Percentiles rank a stretch among this genome's conserved stretches.
Evolutionary conservation across 768 basidiomycete genomes (phyloP).

Genomic region (Termitomyces sp.): DNA sequence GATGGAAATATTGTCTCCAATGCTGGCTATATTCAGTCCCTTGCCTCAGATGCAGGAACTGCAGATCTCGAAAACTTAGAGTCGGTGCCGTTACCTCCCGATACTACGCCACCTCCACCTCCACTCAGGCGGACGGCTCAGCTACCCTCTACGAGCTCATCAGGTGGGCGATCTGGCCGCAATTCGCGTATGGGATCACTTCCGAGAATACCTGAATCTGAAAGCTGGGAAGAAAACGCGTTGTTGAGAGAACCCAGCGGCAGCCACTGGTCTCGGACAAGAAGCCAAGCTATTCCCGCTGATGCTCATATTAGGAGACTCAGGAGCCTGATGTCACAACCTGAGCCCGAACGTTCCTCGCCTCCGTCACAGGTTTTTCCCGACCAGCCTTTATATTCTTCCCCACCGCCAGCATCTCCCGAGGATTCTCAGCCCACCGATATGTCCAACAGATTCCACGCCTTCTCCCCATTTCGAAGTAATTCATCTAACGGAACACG

Average conservation of each 20-base stretch:
- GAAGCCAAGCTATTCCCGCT: background rate
- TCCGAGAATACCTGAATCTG: background rate
- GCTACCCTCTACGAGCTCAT: background rate
- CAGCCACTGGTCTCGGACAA: background rate
- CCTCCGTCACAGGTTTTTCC: background rate
- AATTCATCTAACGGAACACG: background rate
- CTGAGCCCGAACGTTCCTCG: background rate
- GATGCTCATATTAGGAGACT: background rate
- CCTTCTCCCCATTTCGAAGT: background rate
- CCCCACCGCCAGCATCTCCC: background rate
- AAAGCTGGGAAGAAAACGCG: background rate
- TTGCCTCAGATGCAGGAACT: conserved; percentile 5
- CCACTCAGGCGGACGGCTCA: background rate
- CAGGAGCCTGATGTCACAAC: background rate
- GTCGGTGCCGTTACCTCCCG: background rate
- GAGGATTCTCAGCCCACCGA: background rate
- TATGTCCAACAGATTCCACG: background rate
- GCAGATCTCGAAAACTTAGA: conserved; percentile 4
- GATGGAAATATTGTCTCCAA: background rate
- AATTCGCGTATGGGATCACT: background rate
- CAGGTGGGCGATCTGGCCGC: background rate
- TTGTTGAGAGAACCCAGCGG: background rate
- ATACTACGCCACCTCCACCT: background rate
- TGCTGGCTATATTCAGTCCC: background rate
- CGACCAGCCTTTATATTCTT: background rate